Evolutionary conservation across 2,329 filamentous ascomycete genomes (phyloP).

Genomic region (Pseudogymnoascus sp.): DNA sequence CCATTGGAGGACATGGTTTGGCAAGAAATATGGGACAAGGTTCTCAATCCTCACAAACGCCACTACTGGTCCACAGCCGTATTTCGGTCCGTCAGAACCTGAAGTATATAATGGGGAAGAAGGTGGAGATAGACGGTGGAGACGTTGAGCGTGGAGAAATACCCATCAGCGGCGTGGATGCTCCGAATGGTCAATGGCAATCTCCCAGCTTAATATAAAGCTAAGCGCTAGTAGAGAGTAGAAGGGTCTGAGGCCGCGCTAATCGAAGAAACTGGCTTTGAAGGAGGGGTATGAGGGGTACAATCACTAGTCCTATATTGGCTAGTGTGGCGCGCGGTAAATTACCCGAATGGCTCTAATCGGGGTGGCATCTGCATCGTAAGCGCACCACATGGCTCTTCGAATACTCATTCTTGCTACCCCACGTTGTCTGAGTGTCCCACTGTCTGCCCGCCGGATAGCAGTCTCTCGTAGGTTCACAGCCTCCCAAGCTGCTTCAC

Average conservation of each 20-base stretch:
- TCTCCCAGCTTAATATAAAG: background rate
- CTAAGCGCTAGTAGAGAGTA: background rate
- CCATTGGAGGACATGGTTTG: background rate
- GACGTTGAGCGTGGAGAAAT: background rate
- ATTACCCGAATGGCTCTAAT: background rate
- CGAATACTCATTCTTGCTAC: constrained; percentile 5
- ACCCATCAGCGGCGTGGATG: background rate
- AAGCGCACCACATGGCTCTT: background rate
- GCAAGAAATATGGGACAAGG: background rate
- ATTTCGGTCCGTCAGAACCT: constrained; percentile 11
- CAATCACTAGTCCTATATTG: background rate
- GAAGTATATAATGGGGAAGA: background rate
- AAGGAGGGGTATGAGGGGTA: background rate
- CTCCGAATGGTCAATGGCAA: background rate
- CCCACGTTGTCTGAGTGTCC: constrained; percentile 1
- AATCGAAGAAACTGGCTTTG: background rate
- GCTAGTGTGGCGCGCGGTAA: background rate
- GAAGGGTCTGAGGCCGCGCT: background rate
- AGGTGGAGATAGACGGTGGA: background rate
- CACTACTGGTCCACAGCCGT: constrained; percentile 14
- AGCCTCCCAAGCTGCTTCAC: background rate
- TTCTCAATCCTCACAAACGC: constrained; percentile 15
- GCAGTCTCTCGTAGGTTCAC: background rate
- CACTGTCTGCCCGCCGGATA: background rate
- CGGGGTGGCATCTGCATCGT: background rate